Conservation (phyloP, 257 asterid genomes). For the Penstemon barbatus region DNA sequence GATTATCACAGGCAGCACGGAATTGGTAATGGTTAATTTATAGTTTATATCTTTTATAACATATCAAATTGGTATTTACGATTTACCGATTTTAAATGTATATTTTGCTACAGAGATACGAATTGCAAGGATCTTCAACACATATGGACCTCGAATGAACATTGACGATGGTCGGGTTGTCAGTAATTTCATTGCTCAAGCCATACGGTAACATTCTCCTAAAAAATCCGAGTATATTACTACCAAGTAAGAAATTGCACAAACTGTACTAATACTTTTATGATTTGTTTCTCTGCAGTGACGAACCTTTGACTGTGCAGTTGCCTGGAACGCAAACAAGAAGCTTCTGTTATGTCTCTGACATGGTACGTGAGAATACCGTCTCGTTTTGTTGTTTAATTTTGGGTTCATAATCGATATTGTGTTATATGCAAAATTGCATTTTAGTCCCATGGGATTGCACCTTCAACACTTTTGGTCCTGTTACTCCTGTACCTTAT, state of each 20-base stretch:
- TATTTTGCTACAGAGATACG: slow-evolving; percentile 61
- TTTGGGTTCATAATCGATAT: not conserved
- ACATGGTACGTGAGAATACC: slow-evolving; percentile 37
- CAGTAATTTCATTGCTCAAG: slow-evolving; percentile 95
- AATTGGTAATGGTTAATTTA: slow-evolving; percentile 48
- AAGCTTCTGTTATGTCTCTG: slow-evolving; percentile 63
- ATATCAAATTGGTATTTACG: not conserved
- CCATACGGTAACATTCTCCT: slow-evolving; percentile 61
- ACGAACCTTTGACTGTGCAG: slow-evolving; percentile 87
- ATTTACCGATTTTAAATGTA: slow-evolving; percentile 12
- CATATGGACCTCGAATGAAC: slow-evolving; percentile 71
- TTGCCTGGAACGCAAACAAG: slow-evolving; percentile 92
- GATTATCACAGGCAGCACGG: slow-evolving; percentile 98
- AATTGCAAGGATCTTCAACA: slow-evolving; percentile 66
- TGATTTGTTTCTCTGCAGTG: slow-evolving; percentile 41
- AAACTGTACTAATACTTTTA: not conserved
- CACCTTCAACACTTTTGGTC: too few relatives aligned
- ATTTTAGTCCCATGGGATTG: too few relatives aligned
- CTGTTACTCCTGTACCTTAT: too few relatives aligned
- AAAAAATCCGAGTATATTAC: too few relatives aligned
- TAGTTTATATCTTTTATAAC: not conserved
- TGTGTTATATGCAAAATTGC: too few relatives aligned
- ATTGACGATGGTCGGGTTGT: slow-evolving; percentile 84
- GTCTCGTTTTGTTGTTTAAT: not conserved
- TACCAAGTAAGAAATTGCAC: too few relatives aligned